Percentiles rank a stretch among this genome's conserved stretches.
These are phyloP conservation scores for Huntiella decipiens DNA, from an alignment of 2,329 filamentous ascomycete genomes.

Conservation along the genomic window DNA sequence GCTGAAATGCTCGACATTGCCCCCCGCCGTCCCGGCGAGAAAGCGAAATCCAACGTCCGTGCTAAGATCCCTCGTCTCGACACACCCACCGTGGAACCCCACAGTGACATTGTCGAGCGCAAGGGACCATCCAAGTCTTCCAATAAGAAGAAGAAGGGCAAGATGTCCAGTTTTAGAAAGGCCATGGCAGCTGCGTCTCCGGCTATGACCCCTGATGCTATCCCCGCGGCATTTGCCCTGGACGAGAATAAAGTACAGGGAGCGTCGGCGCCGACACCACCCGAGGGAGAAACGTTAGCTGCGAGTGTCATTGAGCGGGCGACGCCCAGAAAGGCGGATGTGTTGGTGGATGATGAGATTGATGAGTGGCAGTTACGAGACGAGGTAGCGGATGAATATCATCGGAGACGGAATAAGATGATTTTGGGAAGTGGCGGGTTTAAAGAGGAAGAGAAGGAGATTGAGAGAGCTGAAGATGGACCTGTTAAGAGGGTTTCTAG, in stretches of 20 bases:
- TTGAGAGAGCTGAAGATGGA: slow-evolving; percentile 48
- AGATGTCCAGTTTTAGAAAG: slow-evolving; percentile 35
- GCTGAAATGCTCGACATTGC: slow-evolving; percentile 56
- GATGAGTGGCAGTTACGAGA: slow-evolving; percentile 50
- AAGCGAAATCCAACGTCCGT: slow-evolving; percentile 4
- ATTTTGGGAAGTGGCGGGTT: slow-evolving; percentile 75
- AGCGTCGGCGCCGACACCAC: slow-evolving; percentile 21
- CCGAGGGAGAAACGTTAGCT: slow-evolving; percentile 35
- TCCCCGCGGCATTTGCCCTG: slow-evolving; percentile 5
- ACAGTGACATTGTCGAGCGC: slow-evolving; percentile 35
- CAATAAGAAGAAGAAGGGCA: slow-evolving; percentile 12
- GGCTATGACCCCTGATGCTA: slow-evolving; percentile 9
- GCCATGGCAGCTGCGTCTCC: slow-evolving; percentile 14
- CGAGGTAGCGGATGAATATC: slow-evolving; percentile 67
- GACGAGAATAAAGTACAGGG: slow-evolving; percentile 17
- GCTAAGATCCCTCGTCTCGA: slow-evolving; percentile 11
- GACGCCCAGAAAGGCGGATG: slow-evolving; percentile 13
- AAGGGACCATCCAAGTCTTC: slow-evolving; percentile 12
- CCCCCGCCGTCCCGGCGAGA: slow-evolving; percentile 15
- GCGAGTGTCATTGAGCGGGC: slow-evolving; percentile 38
- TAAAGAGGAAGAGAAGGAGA: slow-evolving; percentile 48
- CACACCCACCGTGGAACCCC: slow-evolving; percentile 23
- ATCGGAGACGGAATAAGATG: slow-evolving; percentile 62
- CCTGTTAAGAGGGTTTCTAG: slow-evolving; percentile 49
- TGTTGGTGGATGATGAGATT: slow-evolving; percentile 13